Evolutionary conservation across 352 stramenopile species (phyloP).

Genomic region (Globisporangium parvum): DNA sequence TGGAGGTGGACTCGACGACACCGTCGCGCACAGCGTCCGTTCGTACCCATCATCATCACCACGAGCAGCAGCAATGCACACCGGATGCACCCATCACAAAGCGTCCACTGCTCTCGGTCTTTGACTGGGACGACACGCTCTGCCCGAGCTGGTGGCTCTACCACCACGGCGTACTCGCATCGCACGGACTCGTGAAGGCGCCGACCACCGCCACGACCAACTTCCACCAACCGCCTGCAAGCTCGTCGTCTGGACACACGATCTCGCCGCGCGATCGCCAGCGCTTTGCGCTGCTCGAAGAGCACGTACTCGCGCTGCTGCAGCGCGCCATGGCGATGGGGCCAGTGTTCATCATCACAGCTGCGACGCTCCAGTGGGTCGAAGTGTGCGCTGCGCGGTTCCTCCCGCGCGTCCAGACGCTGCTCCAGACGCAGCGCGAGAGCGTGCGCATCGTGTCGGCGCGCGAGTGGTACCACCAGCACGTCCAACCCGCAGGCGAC

Average conservation of each 20-base stretch:
- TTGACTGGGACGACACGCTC: slow-evolving; percentile 68
- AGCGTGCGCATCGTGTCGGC: slow-evolving; percentile 48
- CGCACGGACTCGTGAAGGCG: slow-evolving; percentile 18
- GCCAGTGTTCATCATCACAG: slow-evolving; percentile 63
- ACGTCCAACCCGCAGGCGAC: slow-evolving; percentile 25
- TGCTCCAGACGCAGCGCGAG: slow-evolving; percentile 26
- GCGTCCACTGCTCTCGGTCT: slow-evolving; percentile 32
- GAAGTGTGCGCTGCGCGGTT: slow-evolving; percentile 34
- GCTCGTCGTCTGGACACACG: neutral
- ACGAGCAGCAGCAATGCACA: neutral
- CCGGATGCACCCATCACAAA: slow-evolving; percentile 5
- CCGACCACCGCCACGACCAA: no score
- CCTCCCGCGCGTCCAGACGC: slow-evolving; percentile 30
- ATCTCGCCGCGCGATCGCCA: neutral
- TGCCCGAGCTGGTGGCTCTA: slow-evolving; percentile 58
- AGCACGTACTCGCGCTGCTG: slow-evolving; percentile 33
- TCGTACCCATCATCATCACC: slow-evolving; percentile 1
- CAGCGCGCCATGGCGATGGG: slow-evolving; percentile 30
- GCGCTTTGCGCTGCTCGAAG: slow-evolving; percentile 30
- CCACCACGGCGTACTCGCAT: slow-evolving; percentile 30
- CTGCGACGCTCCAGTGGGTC: slow-evolving; percentile 47
- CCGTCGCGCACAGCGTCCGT: slow-evolving; percentile 4
- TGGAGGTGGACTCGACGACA: slow-evolving; percentile 12
- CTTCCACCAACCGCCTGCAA: slow-evolving; percentile 5
- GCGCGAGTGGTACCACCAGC: slow-evolving; percentile 47